Evolutionary conservation across 2,329 filamentous ascomycete genomes (phyloP).

Genomic region (Aspergillus unguis): DNA sequence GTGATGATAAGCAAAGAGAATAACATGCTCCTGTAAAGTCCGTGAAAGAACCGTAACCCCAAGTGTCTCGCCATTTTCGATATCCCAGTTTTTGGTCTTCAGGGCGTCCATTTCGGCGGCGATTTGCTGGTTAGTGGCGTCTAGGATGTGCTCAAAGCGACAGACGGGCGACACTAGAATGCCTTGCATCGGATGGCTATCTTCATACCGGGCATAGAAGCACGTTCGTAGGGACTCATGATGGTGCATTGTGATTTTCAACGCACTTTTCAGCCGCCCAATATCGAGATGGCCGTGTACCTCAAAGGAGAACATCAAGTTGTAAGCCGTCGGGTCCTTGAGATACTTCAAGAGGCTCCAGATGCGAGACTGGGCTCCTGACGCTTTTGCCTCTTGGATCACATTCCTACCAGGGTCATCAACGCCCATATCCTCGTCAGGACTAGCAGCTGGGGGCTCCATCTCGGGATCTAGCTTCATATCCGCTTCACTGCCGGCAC

Average conservation of each 20-base stretch:
- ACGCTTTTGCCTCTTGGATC: neutral
- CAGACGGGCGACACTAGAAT: conserved; percentile 24
- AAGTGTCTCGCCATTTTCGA: neutral
- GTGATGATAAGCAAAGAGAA: conserved; percentile 14
- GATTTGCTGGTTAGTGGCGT: conserved; percentile 18
- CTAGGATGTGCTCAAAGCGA: conserved; percentile 20
- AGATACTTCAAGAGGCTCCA: conserved; percentile 29
- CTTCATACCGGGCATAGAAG: conserved; percentile 17
- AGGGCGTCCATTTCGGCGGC: neutral
- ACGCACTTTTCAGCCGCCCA: neutral
- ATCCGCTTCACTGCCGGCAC: no score
- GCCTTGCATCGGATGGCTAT: conserved; percentile 22
- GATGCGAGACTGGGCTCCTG: conserved; percentile 36
- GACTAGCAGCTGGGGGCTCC: no score
- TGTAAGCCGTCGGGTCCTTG: conserved; percentile 22
- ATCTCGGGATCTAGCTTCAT: no score
- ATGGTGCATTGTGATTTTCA: conserved; percentile 26
- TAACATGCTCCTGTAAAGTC: neutral
- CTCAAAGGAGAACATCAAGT: conserved; percentile 14
- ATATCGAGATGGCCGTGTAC: conserved; percentile 18
- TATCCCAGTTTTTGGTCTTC: neutral
- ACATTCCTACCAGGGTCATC: neutral
- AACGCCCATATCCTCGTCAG: no score
- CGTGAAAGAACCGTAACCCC: neutral
- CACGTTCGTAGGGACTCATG: conserved; percentile 30